These are phyloP conservation scores for Boletus subcaerulescens DNA, from an alignment of 768 basidiomycete genomes.

Conservation along the genomic window DNA sequence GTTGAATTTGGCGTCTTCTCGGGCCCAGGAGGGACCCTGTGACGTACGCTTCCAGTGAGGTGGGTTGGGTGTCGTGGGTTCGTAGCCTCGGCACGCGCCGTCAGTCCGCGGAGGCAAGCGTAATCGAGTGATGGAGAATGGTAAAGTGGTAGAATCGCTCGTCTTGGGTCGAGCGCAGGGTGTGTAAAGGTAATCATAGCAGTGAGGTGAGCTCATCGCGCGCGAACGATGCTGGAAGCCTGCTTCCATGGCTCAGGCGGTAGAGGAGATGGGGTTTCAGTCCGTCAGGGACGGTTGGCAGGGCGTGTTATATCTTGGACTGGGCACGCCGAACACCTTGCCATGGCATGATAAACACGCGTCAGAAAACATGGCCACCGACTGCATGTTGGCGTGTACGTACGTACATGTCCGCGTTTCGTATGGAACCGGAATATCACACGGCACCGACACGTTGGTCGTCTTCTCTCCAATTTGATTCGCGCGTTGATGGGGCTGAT, in stretches of 20 bases:
- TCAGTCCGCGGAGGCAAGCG: slow-evolving; percentile 22
- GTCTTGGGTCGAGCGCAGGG: slow-evolving; percentile 23
- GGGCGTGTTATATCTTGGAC: slow-evolving; percentile 31
- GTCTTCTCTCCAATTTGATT: slow-evolving; percentile 14
- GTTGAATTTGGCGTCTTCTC: slow-evolving; percentile 39
- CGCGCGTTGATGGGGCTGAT: slow-evolving; percentile 12
- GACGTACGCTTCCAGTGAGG: slow-evolving; percentile 30
- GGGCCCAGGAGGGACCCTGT: slow-evolving; percentile 39
- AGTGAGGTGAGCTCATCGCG: slow-evolving; percentile 16
- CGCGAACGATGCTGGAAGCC: slow-evolving; percentile 29
- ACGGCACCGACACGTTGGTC: slow-evolving; percentile 30
- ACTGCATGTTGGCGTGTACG: slow-evolving; percentile 22
- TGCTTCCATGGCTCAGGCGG: slow-evolving; percentile 25
- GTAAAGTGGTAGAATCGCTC: slow-evolving; percentile 9
- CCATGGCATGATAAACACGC: slow-evolving; percentile 33
- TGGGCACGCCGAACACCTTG: slow-evolving; percentile 25
- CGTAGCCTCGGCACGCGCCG: slow-evolving; percentile 11
- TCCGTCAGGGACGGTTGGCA: slow-evolving; percentile 14
- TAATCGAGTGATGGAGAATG: slow-evolving; percentile 17
- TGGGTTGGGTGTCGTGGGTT: slow-evolving; percentile 10
- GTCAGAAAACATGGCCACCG: slow-evolving; percentile 17
- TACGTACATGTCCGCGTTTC: slow-evolving; percentile 33
- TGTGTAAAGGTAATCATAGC: slow-evolving; percentile 12
- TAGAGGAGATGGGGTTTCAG: slow-evolving; percentile 10
- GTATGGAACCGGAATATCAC: slow-evolving; percentile 5